Evolutionary conservation across 345 rosid genomes (phyloP), one percentile per base, ranked within the genome.

Genomic region (Carallia pectinifolia): DNA sequence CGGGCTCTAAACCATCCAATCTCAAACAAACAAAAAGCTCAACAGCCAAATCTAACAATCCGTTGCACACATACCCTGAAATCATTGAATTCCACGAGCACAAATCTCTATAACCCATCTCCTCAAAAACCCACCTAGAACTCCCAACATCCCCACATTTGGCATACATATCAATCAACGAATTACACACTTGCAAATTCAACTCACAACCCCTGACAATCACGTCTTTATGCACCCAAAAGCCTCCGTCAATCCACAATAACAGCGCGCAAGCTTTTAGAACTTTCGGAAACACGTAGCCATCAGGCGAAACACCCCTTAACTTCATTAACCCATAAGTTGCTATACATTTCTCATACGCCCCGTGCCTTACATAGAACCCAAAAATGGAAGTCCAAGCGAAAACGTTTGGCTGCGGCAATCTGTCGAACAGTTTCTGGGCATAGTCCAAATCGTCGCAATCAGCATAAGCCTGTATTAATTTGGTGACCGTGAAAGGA

Each of bases 41-140:
- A 17, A 79, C 68, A 33, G 79, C 85, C 61, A 30, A 38, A 39
- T 69, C 74, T 40, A 68, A 66, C 71, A 74, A 65, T 61, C 75
- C 83, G 53, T 74, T 76, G 36, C 50, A 53, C 36, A 71, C 72
- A 69, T 59, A 82, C 29, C 75, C 81, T 2, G 81, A 79, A 56
- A 82, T 71, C 77, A 82, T 65, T 29, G 76, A 74, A 62, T 82
- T 82, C 85, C 85, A 82, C 0, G 85, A 76, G 58, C 68, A 60
- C 73, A 82, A 58, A 79, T 82, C 83, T 33, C 75, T 69, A 6
- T 61, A 77, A 2, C n/a, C 65, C 77, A 79, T 79, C 66, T 72
- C 73, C 66, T 82, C 81, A 66, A 76, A 68, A 62, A 79, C 79
- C 79, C 55, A 33, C 71, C 70, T 52, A 16, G 73, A 73, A 59